These are phyloP conservation scores for Trypanosoma conorhini DNA, from an alignment of 208 protist species.

Conservation along the genomic window DNA sequence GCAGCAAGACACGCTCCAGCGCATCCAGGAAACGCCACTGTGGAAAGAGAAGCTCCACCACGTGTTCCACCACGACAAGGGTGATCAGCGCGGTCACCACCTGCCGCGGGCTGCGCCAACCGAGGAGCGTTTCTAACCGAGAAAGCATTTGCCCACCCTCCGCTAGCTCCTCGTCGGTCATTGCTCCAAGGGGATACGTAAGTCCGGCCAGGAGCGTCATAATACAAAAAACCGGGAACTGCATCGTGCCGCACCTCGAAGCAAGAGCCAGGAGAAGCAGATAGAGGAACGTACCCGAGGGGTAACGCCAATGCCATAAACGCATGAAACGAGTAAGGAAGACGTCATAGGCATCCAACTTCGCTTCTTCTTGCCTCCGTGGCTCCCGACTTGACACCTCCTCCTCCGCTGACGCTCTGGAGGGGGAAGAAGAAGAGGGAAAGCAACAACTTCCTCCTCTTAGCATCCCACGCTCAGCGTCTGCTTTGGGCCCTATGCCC, in stretches of 20 bases:
- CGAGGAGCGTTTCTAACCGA: slow-evolving; percentile 9
- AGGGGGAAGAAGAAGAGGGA: background rate
- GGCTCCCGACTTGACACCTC: background rate
- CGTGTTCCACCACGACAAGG: slow-evolving; percentile 4
- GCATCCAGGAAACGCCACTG: background rate
- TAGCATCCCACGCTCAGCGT: background rate
- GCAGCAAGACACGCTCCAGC: background rate
- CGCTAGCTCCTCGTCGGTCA: background rate
- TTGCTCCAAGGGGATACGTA: background rate
- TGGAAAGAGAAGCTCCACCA: slow-evolving; percentile 2
- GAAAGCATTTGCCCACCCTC: background rate
- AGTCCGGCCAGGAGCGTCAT: slow-evolving; percentile 6
- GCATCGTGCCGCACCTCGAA: slow-evolving; percentile 10
- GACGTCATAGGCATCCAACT: slow-evolving; percentile 16
- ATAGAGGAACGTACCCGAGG: slow-evolving; percentile 20
- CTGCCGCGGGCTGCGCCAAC: slow-evolving; percentile 1
- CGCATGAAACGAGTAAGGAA: slow-evolving; percentile 25
- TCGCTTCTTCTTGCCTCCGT: background rate
- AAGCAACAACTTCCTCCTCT: background rate
- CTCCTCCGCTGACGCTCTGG: background rate
- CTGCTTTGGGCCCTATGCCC: background rate
- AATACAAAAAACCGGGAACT: slow-evolving; percentile 9
- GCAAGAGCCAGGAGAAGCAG: background rate
- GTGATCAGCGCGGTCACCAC: background rate
- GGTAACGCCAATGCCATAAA: slow-evolving; percentile 18